A percentile compares a stretch with the other conserved stretches of the same genome.
Evolutionary conservation across 768 basidiomycete genomes (phyloP).

Genomic region (Coprinopsis sp.): DNA sequence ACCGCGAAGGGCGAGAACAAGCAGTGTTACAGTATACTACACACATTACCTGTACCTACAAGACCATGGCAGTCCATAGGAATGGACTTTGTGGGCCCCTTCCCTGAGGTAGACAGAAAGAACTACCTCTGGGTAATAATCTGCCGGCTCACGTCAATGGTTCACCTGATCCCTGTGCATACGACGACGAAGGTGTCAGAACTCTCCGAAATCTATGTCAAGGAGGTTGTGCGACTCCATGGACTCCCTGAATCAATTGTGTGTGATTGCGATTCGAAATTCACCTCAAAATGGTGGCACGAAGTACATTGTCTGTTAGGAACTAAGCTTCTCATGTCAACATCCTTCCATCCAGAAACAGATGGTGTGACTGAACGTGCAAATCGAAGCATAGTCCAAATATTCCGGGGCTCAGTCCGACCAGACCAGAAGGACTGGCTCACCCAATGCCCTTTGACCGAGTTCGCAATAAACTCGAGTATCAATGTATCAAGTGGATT

Average conservation of each 20-base stretch:
- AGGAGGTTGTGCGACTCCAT: background rate
- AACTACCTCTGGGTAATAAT: background rate
- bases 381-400: conserved; percentile 6
- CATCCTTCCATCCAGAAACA: conserved; percentile 1
- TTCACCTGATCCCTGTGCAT: conserved; percentile 1
- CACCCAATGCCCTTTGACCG: too few species aligned
- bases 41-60: background rate
- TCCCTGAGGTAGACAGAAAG: background rate
- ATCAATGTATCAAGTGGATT: too few species aligned
- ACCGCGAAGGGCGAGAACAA: too few species aligned
- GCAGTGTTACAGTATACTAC: too few species aligned
- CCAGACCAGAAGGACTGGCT: background rate
- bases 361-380: conserved; percentile 7
- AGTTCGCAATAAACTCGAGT: too few species aligned
- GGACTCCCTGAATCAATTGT: conserved; percentile 6
- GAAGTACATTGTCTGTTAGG: background rate
- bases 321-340: conserved; percentile 3
- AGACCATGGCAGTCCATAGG: background rate
- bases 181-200: background rate
- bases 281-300: conserved; percentile 8
- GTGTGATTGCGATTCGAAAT: background rate
- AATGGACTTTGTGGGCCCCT: background rate
- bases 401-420: background rate
- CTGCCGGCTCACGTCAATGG: conserved; percentile 1
- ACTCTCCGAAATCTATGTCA: conserved; percentile 3